phyloP scores from a whole-genome alignment of 2,329 filamentous ascomycete species.

The Dothideomycetidae sp. region DNA sequence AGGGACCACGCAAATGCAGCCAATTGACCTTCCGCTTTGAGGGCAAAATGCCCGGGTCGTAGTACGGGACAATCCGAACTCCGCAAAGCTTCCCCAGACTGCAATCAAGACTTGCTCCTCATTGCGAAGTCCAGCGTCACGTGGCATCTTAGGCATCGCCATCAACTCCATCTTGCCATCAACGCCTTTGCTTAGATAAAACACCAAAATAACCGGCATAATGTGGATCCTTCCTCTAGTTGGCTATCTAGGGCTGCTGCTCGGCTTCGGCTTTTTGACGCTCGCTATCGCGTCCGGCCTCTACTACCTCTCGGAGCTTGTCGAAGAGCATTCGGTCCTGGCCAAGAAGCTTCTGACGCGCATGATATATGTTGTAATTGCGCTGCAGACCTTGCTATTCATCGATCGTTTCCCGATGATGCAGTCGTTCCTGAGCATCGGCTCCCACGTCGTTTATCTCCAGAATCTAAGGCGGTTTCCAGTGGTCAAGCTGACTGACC shows the following conservation, averaged over 20 bases:
- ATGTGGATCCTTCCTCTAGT: slow-evolving; percentile 96
- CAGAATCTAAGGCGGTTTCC: slow-evolving; percentile 69
- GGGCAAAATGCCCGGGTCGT: too few relatives aligned
- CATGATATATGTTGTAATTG: slow-evolving; percentile 72
- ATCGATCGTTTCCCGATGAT: slow-evolving; percentile 75
- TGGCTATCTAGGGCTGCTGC: slow-evolving; percentile 71
- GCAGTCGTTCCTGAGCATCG: slow-evolving; percentile 26
- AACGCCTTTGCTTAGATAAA: too few relatives aligned
- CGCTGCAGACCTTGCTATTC: slow-evolving; percentile 57
- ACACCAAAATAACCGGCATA: too few relatives aligned
- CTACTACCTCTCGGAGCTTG: slow-evolving; percentile 94
- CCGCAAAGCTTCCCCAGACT: too few relatives aligned
- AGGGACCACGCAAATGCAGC: too few relatives aligned
- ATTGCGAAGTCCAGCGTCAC: too few relatives aligned
- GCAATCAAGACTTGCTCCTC: too few relatives aligned
- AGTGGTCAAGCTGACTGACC: slow-evolving; percentile 73
- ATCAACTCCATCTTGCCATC: too few relatives aligned
- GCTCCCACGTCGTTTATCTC: slow-evolving; percentile 34
- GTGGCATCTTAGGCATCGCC: too few relatives aligned
- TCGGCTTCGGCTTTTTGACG: slow-evolving; percentile 89
- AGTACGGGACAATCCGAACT: too few relatives aligned
- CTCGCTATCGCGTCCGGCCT: slow-evolving; percentile 94
- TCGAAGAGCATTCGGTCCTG: slow-evolving; percentile 92
- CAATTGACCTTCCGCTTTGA: too few relatives aligned
- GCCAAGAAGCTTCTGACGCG: slow-evolving; percentile 74